Percentiles rank a stretch among this genome's conserved stretches.
These are phyloP conservation scores for Wallacemonas sp. DNA, from an alignment of 208 protist species.

Conservation along the genomic window DNA sequence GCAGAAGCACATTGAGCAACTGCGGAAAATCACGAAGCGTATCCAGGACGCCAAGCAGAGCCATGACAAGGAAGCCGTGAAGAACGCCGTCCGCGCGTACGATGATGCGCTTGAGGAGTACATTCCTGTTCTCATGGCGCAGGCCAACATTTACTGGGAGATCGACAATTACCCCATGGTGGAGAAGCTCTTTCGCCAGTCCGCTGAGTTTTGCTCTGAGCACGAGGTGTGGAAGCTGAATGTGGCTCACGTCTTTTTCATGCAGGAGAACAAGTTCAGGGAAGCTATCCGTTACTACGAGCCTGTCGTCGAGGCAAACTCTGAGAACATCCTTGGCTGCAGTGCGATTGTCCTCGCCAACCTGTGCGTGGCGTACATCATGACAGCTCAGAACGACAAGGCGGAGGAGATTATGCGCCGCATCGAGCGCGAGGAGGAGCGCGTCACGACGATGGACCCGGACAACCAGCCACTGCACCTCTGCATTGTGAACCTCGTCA, in stretches of 20 bases:
- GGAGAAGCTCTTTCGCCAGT: conserved; percentile 95
- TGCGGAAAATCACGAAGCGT: conserved; percentile 94
- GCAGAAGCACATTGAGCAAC: conserved; percentile 93
- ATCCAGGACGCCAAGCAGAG: conserved; percentile 94
- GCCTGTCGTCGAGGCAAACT: conserved; percentile 93
- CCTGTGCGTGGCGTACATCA: conserved; percentile 97
- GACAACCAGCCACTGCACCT: conserved; percentile 94
- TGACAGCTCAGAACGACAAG: conserved; percentile 95
- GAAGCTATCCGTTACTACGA: conserved; percentile 97
- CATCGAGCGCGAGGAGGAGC: conserved; percentile 97
- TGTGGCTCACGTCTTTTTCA: conserved; percentile 97
- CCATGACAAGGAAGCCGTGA: conserved; percentile 85
- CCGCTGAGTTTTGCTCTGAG: conserved; percentile 95
- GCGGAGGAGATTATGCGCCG: conserved; percentile 96
- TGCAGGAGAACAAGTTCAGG: conserved; percentile 96
- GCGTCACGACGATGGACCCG: conserved; percentile 71
- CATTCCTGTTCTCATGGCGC: conserved; percentile 95
- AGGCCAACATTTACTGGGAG: conserved; percentile 98
- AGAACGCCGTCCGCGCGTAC: conserved; percentile 85
- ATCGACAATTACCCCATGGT: conserved; percentile 96
- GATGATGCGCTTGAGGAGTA: conserved; percentile 95
- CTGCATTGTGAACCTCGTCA: conserved; percentile 98
- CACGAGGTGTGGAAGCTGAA: conserved; percentile 98
- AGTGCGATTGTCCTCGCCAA: conserved; percentile 97
- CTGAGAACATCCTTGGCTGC: conserved; percentile 93